Conservation (phyloP, 306 rosid genomes). For the Canavalia ensiformis region DNA sequence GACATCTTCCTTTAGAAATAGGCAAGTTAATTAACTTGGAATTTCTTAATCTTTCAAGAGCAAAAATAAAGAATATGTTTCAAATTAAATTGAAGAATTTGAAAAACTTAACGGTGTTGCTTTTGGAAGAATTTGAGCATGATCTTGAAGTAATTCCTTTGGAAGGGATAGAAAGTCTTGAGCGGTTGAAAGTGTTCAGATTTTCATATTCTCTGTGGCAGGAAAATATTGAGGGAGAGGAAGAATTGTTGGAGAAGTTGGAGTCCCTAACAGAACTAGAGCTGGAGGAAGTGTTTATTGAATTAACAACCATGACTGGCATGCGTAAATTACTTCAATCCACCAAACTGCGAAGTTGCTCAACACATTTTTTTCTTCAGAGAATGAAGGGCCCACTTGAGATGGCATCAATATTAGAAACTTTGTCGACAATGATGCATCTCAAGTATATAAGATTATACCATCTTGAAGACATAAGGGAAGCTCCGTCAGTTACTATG, state of each 20-base stretch:
- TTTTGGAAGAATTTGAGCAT: background rate
- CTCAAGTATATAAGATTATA: fast-evolving
- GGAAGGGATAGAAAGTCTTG: constrained; percentile 1
- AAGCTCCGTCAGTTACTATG: background rate
- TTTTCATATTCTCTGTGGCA: too few relatives aligned
- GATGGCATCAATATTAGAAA: background rate
- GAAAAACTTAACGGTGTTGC: background rate
- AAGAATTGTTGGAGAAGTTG: constrained; percentile 9
- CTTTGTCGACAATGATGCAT: constrained; percentile 15
- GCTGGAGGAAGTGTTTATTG: background rate
- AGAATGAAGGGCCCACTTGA: background rate
- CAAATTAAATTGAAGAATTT: constrained; percentile 1
- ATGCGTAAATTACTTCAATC: constrained; percentile 3
- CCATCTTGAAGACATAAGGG: fast-evolving
- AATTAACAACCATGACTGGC: background rate
- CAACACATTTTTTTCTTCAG: background rate
- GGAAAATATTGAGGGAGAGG: background rate
- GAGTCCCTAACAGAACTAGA: constrained; percentile 21
- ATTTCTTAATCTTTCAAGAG: constrained; percentile 13
- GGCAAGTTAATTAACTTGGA: constrained; percentile 32
- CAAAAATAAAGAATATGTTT: fast-evolving
- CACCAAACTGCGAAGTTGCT: background rate
- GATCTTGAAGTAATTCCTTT: background rate
- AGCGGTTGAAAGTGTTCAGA: constrained; percentile 18
- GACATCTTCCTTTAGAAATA: background rate